Conservation (phyloP, 208 protist genomes). For the Tritrichomonas musculus region DNA sequence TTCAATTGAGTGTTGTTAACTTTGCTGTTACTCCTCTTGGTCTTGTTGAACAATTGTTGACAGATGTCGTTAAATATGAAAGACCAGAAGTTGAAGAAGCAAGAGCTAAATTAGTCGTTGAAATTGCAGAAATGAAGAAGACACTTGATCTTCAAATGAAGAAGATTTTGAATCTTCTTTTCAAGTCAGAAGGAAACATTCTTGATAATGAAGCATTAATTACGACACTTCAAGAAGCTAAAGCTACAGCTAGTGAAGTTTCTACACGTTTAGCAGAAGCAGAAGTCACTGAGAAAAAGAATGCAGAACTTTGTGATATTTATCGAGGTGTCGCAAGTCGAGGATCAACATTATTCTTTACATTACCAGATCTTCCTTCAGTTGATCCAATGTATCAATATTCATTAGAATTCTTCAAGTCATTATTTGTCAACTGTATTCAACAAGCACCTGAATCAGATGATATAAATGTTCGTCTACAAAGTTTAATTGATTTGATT, state of each 20-base stretch:
- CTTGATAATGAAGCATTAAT: constrained; percentile 87
- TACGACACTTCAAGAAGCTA: constrained; percentile 69
- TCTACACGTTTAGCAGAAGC: constrained; percentile 73
- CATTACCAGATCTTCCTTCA: constrained; percentile 80
- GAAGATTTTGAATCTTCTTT: constrained; percentile 63
- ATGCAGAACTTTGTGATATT: constrained; percentile 76
- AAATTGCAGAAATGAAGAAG: constrained; percentile 80
- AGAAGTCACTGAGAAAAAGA: constrained; percentile 47
- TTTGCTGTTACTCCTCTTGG: constrained; percentile 65
- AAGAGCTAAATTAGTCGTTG: constrained; percentile 73
- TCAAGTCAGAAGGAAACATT: constrained; percentile 58
- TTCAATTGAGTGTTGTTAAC: constrained; percentile 66
- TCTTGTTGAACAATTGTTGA: constrained; percentile 63
- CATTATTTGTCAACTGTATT: constrained; percentile 67
- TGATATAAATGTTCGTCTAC: constrained; percentile 56
- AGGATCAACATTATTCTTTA: constrained; percentile 93
- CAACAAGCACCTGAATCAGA: background rate
- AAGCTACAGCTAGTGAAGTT: constrained; percentile 84
- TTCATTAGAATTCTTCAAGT: constrained; percentile 89
- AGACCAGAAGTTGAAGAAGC: constrained; percentile 57
- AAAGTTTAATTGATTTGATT: constrained; percentile 66
- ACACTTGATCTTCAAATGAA: constrained; percentile 80
- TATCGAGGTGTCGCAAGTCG: constrained; percentile 83
- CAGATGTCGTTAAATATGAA: constrained; percentile 54
- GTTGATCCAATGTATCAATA: constrained; percentile 99